Evolutionary conservation across 2,329 filamentous ascomycete species (phyloP).

Genomic region (Coniochaeta sp.): DNA sequence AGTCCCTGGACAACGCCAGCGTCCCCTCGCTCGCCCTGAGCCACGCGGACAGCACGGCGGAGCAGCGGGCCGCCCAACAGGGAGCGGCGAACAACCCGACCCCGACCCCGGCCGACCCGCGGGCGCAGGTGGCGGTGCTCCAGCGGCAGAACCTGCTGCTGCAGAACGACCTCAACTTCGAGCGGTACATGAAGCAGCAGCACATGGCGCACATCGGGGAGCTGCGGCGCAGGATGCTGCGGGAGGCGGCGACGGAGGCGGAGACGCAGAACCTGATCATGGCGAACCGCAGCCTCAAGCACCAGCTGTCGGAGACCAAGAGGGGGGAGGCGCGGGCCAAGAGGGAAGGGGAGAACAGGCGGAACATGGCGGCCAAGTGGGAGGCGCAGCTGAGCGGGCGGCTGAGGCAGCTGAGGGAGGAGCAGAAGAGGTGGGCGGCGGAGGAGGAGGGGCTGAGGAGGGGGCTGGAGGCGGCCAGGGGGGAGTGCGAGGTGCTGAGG

Average conservation of each 20-base stretch:
- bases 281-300: conserved; percentile 65
- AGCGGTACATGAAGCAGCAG: conserved; percentile 76
- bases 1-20: conserved; percentile 50
- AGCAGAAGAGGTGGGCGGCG: conserved; percentile 56
- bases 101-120: conserved; percentile 21
- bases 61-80: too few species aligned
- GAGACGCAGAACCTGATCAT: conserved; percentile 77
- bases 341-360: conserved; percentile 64
- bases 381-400: conserved; percentile 64
- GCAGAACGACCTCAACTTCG: conserved; percentile 75
- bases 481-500: conserved; percentile 57
- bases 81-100: conserved; percentile 7
- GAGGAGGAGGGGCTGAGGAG: conserved; percentile 50
- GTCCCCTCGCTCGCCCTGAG: conserved; percentile 44
- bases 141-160: conserved; percentile 69
- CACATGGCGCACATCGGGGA: conserved; percentile 77
- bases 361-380: conserved; percentile 69
- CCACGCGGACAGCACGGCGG: conserved; percentile 38
- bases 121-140: conserved; percentile 44
- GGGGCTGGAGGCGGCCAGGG: conserved; percentile 49
- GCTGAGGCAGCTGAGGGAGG: conserved; percentile 58
- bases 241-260: conserved; percentile 70
- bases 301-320: conserved; percentile 65
- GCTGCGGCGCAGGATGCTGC: conserved; percentile 65
- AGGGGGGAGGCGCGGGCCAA: conserved; percentile 61